These are phyloP conservation scores for Zygotorulaspora danielsina DNA, from an alignment of 805 yeast species.

Conservation along the genomic window DNA sequence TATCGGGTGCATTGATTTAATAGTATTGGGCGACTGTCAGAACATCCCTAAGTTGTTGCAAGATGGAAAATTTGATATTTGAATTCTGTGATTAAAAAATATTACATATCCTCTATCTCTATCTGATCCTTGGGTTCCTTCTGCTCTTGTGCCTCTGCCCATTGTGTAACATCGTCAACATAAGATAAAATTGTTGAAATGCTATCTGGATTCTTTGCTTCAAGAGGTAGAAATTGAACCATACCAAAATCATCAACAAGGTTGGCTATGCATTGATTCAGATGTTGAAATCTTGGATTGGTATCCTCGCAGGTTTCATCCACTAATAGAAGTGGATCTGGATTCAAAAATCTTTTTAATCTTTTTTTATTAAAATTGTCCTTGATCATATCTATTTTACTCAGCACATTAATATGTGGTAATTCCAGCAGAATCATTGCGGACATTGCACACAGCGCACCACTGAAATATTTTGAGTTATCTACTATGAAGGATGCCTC, in stretches of 20 bases:
- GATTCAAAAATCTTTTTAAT: conserved; percentile 79
- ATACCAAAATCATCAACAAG: conserved; percentile 96
- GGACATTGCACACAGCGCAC: conserved; percentile 94
- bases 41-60: conserved; percentile 37
- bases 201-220: conserved; percentile 68
- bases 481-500: conserved; percentile 95
- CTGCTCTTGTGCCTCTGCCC: conserved; percentile 96
- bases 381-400: conserved; percentile 81
- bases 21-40: conserved; percentile 66
- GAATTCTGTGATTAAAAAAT: conserved; percentile 1
- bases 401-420: conserved; percentile 88
- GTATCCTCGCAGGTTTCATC: conserved; percentile 46
- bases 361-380: conserved; percentile 72
- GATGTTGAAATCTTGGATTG: conserved; percentile 60
- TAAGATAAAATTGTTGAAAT: conserved; percentile 81
- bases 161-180: conserved; percentile 95
- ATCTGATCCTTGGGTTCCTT: conserved; percentile 85
- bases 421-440: conserved; percentile 94
- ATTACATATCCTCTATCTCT: conserved; percentile 55
- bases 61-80: no score
- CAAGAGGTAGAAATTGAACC: conserved; percentile 94
- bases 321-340: conserved; percentile 76
- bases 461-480: conserved; percentile 87
- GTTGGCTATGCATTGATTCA: conserved; percentile 80
- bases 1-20: conserved; percentile 51